These are phyloP conservation scores for Mortierella alpina DNA, from an alignment of 192 early-diverging fungal genomes.

Conservation along the genomic window DNA sequence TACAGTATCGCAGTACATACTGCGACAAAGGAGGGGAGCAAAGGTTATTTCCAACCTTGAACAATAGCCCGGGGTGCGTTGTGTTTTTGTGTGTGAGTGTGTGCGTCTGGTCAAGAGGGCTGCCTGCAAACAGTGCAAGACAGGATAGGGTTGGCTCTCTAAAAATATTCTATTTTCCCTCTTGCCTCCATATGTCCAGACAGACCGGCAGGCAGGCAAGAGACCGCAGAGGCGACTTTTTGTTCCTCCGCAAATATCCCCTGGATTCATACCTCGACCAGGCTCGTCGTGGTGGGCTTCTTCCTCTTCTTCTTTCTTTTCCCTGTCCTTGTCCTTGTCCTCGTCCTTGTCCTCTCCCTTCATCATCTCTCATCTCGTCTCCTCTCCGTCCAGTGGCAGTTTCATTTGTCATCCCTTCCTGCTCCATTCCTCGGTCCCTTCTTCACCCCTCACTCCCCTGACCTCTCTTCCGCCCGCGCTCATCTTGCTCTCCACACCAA, in stretches of 20 bases:
- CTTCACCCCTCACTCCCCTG: background rate
- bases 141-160: too few species aligned
- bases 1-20: too few species aligned
- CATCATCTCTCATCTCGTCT: background rate
- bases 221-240: background rate
- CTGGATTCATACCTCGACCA: background rate
- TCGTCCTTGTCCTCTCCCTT: background rate
- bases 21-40: too few species aligned
- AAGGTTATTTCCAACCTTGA: too few species aligned
- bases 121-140: too few species aligned
- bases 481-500: background rate
- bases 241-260: background rate
- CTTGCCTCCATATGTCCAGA: too few species aligned
- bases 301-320: background rate
- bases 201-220: too few species aligned
- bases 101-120: too few species aligned
- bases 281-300: background rate
- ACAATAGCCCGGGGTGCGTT: too few species aligned
- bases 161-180: too few species aligned
- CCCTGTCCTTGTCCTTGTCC: background rate
- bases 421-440: conserved; percentile 5
- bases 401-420: conserved; percentile 40
- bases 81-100: too few species aligned
- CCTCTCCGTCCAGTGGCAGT: conserved; percentile 19
- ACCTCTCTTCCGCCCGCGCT: background rate